Conservation (phyloP, 345 rosid genomes). For the Dipteronia sinensis region DNA sequence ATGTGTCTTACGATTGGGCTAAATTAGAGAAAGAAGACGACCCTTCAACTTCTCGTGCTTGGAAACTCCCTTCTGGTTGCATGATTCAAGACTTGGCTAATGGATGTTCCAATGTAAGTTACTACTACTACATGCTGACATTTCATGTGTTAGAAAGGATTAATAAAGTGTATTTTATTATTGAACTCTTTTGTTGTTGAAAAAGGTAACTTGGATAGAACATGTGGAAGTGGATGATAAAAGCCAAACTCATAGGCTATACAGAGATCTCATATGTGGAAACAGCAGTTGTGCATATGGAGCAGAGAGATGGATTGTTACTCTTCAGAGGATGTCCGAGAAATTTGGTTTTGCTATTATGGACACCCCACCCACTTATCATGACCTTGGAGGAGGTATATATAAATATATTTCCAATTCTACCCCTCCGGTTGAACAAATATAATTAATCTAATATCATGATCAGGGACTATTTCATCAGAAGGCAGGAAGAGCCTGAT, state of each 20-base stretch:
- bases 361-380: constrained; percentile 12
- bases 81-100: constrained; percentile 58
- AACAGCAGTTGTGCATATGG: constrained; percentile 46
- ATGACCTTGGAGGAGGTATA: constrained; percentile 43
- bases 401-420: neutral
- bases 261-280: constrained; percentile 41
- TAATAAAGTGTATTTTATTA: too few species aligned
- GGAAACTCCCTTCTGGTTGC: constrained; percentile 88
- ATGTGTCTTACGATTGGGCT: constrained; percentile 48
- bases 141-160: too few species aligned
- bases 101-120: constrained; percentile 53
- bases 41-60: constrained; percentile 25
- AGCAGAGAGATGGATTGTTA: constrained; percentile 59
- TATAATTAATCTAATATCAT: too few species aligned
- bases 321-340: constrained; percentile 65
- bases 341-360: constrained; percentile 40
- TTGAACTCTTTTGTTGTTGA: neutral
- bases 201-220: constrained; percentile 80
- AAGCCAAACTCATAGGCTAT: constrained; percentile 51
- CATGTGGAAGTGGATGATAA: constrained; percentile 74
- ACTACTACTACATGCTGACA: too few species aligned
- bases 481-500: constrained; percentile 50
- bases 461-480: constrained; percentile 23
- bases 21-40: constrained; percentile 22
- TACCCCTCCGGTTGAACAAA: neutral